Percentiles rank a stretch among this genome's conserved stretches.
These are phyloP conservation scores for Elongisporangium undulatum DNA, from an alignment of 352 stramenopile species.

Conservation along the genomic window DNA sequence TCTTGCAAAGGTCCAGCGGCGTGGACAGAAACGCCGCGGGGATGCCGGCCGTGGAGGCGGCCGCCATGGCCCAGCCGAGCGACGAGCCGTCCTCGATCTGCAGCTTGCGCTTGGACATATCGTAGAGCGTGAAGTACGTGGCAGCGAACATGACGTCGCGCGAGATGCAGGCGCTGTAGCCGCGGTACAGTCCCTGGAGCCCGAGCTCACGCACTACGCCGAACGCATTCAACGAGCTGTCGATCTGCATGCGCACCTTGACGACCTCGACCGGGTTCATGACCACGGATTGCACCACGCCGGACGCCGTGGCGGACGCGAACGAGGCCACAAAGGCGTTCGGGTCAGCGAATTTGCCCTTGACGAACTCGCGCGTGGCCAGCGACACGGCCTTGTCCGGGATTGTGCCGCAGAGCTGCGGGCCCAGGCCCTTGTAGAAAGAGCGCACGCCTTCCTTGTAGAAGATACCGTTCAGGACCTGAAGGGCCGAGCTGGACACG, in stretches of 20 bases:
- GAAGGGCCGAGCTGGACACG: constrained; percentile 44
- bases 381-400: constrained; percentile 80
- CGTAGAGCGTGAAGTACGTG: constrained; percentile 81
- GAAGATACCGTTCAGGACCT: constrained; percentile 57
- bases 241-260: constrained; percentile 82
- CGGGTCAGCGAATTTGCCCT: constrained; percentile 65
- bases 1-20: constrained; percentile 75
- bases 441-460: constrained; percentile 53
- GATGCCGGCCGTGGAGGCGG: constrained; percentile 62
- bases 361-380: constrained; percentile 74
- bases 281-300: constrained; percentile 68
- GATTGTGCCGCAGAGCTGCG: constrained; percentile 69
- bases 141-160: constrained; percentile 76
- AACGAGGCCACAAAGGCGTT: constrained; percentile 72
- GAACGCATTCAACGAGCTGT: constrained; percentile 52
- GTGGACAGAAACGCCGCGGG: constrained; percentile 74
- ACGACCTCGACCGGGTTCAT: constrained; percentile 85
- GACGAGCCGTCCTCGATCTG: constrained; percentile 61
- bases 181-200: constrained; percentile 59
- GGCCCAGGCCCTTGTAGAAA: constrained; percentile 77
- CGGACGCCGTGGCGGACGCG: constrained; percentile 58
- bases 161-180: constrained; percentile 64
- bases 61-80: constrained; percentile 67
- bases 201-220: constrained; percentile 62
- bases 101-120: constrained; percentile 59